A percentile compares a stretch with the other conserved stretches of the same genome.
These are phyloP conservation scores for Rutstroemia sp. DNA, from an alignment of 2,329 filamentous ascomycete genomes.

Conservation along the genomic window DNA sequence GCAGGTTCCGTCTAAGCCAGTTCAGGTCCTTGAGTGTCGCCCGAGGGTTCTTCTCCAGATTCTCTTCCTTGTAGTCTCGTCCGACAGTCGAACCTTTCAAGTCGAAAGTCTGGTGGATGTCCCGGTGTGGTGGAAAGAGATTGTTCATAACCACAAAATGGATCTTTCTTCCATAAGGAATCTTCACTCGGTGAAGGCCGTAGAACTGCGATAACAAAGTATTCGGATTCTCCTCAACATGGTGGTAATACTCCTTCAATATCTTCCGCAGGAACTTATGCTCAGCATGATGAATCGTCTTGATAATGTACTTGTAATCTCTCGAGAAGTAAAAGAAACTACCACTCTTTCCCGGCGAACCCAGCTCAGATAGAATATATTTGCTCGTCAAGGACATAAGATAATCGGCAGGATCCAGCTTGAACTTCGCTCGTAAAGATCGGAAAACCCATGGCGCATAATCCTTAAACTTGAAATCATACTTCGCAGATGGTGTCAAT, in stretches of 20 bases:
- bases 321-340: slow-evolving; percentile 99
- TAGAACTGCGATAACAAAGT: slow-evolving; percentile 97
- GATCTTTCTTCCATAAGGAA: slow-evolving; percentile 95
- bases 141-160: slow-evolving; percentile 99
- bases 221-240: slow-evolving; percentile 89
- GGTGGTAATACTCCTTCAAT: slow-evolving; percentile 85
- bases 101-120: slow-evolving; percentile 96
- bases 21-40: slow-evolving; percentile 96
- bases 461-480: slow-evolving; percentile 99
- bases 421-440: slow-evolving; percentile 78
- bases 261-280: slow-evolving; percentile 82
- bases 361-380: slow-evolving; percentile 95
- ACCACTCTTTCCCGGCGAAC: slow-evolving; percentile 94
- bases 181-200: slow-evolving; percentile 93
- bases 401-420: slow-evolving; percentile 92
- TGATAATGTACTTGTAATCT: slow-evolving; percentile 99
- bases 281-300: slow-evolving; percentile 95
- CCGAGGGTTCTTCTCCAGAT: slow-evolving; percentile 79
- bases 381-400: slow-evolving; percentile 97
- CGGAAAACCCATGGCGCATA: slow-evolving; percentile 99
- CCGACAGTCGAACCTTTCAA: slow-evolving; percentile 94
- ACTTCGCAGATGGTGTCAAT: slow-evolving; percentile 94
- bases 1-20: slow-evolving; percentile 79
- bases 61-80: slow-evolving; percentile 82
- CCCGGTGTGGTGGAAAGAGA: slow-evolving; percentile 90